Evolutionary conservation across 352 stramenopile genomes (phyloP).

Genomic region (Phytopythium aichiense): DNA sequence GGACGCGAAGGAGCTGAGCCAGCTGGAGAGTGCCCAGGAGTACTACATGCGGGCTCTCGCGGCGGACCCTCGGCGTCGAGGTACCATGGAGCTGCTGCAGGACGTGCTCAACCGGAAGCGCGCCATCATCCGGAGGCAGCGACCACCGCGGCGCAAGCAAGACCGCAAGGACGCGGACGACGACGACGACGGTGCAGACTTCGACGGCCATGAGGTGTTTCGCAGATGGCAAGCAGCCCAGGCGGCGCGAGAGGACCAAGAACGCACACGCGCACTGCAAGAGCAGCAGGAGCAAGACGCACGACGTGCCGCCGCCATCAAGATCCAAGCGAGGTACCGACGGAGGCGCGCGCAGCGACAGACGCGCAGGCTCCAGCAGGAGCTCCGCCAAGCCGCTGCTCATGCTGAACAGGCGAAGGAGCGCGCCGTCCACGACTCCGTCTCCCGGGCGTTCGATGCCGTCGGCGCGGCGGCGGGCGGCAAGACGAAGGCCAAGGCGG

Average conservation of each 20-base stretch:
- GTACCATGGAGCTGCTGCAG: slow-evolving; percentile 69
- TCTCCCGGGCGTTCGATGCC: slow-evolving; percentile 39
- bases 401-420: slow-evolving; percentile 46
- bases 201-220: slow-evolving; percentile 64
- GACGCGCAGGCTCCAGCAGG: slow-evolving; percentile 37
- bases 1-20: slow-evolving; percentile 22
- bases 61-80: slow-evolving; percentile 45
- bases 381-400: slow-evolving; percentile 39
- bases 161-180: slow-evolving; percentile 17
- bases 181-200: slow-evolving; percentile 34
- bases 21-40: slow-evolving; percentile 49
- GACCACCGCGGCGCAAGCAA: slow-evolving; percentile 20
- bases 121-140: slow-evolving; percentile 25
- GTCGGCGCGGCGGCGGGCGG: slow-evolving; percentile 1
- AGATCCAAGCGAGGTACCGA: slow-evolving; percentile 67
- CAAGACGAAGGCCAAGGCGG: slow-evolving; percentile 25
- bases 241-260: slow-evolving; percentile 45
- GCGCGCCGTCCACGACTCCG: slow-evolving; percentile 41
- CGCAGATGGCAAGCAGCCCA: slow-evolving; percentile 61
- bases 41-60: slow-evolving; percentile 73
- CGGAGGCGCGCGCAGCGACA: slow-evolving; percentile 48
- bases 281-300: slow-evolving; percentile 8
- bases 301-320: slow-evolving; percentile 33
- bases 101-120: slow-evolving; percentile 61
- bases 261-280: slow-evolving; percentile 17